A percentile compares a stretch with the other conserved stretches of the same genome.
Evolutionary conservation across 345 rosid genomes (phyloP).

Genomic region (Gossypium stocksii): DNA sequence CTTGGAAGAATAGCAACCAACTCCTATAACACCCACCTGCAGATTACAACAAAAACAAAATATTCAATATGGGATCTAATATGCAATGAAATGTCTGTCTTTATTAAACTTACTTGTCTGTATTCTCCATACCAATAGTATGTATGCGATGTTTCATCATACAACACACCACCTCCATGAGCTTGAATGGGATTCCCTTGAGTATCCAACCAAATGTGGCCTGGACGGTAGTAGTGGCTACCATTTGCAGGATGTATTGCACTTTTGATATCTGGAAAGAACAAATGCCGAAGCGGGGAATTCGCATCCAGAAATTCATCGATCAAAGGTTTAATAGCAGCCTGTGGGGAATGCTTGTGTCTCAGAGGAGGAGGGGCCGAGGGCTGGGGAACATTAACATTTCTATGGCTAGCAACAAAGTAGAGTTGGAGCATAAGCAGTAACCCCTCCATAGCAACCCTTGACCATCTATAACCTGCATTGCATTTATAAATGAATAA

Average conservation of each 20-base stretch:
- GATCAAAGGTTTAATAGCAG: conserved; percentile 58
- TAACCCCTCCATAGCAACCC: conserved; percentile 48
- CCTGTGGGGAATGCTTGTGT: conserved; percentile 72
- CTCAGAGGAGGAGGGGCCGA: conserved; percentile 60
- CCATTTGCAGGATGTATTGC: conserved; percentile 57
- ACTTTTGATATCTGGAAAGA: conserved; percentile 64
- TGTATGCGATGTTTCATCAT: conserved; percentile 47
- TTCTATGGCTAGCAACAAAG: conserved; percentile 37
- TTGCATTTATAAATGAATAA: conserved; percentile 27
- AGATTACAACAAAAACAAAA: conserved; percentile 4
- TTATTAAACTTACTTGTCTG: conserved; percentile 22
- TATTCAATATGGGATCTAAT: too few relatives aligned
- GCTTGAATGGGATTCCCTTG: conserved; percentile 91
- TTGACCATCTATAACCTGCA: conserved; percentile 71
- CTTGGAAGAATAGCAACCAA: conserved; percentile 90
- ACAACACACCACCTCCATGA: conserved; percentile 82
- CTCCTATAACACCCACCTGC: conserved; percentile 92
- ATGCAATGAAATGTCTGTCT: background rate
- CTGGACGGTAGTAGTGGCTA: conserved; percentile 55
- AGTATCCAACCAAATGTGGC: conserved; percentile 68
- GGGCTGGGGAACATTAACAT: conserved; percentile 35
- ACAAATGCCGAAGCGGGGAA: conserved; percentile 63
- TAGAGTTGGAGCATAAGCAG: conserved; percentile 54
- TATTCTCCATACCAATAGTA: conserved; percentile 71
- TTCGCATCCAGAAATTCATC: conserved; percentile 95